phyloP scores from a whole-genome alignment of 176 grass and related monocot genomes.

The Hsuehochloa calcarea region DNA sequence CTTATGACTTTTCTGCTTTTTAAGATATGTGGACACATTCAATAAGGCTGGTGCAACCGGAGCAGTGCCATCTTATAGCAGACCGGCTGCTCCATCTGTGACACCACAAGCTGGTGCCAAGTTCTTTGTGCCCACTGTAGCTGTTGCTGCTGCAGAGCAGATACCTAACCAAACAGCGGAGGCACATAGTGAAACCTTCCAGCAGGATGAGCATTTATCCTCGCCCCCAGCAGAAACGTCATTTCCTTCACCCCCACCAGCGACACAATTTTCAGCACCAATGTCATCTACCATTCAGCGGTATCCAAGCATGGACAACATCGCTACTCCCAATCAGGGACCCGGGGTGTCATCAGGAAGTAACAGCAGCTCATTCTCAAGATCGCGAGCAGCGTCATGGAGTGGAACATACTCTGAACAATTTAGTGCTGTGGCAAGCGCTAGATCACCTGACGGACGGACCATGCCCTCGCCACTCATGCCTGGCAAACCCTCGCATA shows the following conservation, averaged over 20 bases:
- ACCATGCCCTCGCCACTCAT: conserved; percentile 33
- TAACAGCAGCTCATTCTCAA: conserved; percentile 36
- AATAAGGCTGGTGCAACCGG: conserved; percentile 61
- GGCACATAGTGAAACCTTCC: conserved; percentile 39
- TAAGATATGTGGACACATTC: conserved; percentile 98
- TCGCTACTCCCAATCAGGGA: conserved; percentile 40
- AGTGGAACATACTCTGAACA: conserved; percentile 66
- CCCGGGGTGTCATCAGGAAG: conserved; percentile 28
- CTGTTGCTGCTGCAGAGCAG: conserved; percentile 39
- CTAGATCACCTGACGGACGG: conserved; percentile 32
- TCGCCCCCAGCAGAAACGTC: conserved; percentile 46
- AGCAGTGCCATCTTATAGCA: conserved; percentile 53
- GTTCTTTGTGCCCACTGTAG: conserved; percentile 66
- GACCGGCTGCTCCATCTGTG: conserved; percentile 58
- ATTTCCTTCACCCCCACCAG: conserved; percentile 50
- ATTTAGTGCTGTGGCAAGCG: conserved; percentile 23
- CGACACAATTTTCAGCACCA: conserved; percentile 47
- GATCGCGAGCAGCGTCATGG: conserved; percentile 81
- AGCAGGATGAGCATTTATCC: conserved; percentile 44
- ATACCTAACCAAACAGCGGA: conserved; percentile 38
- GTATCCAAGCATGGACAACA: conserved; percentile 69
- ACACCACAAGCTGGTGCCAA: conserved; percentile 59
- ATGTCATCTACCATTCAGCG: conserved; percentile 61
- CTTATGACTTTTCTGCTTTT: conserved; percentile 3
- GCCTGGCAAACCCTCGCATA: conserved; percentile 33